Evolutionary conservation across 148 eudicot genomes (phyloP), one percentile per base, ranked within the genome.

Genomic region (Fagopyrum tataricum): DNA sequence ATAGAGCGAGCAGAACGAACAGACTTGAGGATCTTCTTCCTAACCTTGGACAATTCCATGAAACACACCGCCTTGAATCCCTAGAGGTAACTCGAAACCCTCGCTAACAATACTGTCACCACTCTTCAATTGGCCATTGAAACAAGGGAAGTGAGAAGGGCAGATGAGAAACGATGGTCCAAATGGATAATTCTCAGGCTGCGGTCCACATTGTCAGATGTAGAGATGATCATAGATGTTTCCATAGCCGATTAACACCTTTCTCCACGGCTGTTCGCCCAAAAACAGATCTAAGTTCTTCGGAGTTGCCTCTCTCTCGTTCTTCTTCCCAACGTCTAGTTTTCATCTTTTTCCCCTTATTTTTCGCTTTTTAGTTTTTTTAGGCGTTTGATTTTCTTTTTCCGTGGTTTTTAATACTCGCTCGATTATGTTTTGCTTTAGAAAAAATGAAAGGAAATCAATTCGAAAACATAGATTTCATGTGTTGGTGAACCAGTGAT

Each of bases 1-100:
- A 88, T 83, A 39, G 97, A 86, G 21, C 93, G 81, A 44, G 97
- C 97, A 21, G 98, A 89, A 15, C 95, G 92, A 73, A 91, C 97
- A 18, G 98, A 90, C 62, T 86, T 88, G 71, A 95, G 83, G 26
- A 95, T 81, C 80, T 84, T 91, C 84, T 88, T 89, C 4, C 96
- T 90, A 53, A 95, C 90, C 80, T 87, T 91, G 8, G 96, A 89
- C 51, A 88, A 84, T 83, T 95, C 98, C 98, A 95, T 95, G 56
- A 80, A 81, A 69, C 86, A 3, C 64, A 46, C 49, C 49, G 15
- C 85, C 87, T 49, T 67, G 89, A 70, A 85, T 81, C 74, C 91
- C 93, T 88, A 75, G 96, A 85, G 18, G 79, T 66, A 69, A 46
- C 49, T 82, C 90, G 69, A 87, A 87, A 72, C 87, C 91, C 74